Evolutionary conservation across 1,139 yeast genomes (phyloP).

Genomic region (Protomyces inouyei): DNA sequence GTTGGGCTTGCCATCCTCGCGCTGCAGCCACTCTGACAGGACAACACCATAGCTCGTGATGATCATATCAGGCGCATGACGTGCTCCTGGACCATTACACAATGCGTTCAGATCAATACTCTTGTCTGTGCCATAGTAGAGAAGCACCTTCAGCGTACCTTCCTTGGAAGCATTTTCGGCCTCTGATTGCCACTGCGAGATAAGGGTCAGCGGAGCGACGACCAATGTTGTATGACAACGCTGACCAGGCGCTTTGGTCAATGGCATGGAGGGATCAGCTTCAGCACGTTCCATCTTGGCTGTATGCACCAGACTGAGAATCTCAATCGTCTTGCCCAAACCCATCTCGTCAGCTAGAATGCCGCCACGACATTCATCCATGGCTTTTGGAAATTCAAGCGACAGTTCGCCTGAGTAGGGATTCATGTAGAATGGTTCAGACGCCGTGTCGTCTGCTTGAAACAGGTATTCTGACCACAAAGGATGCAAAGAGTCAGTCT

Average conservation of each 20-base stretch:
- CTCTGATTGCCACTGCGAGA: constrained; percentile 88
- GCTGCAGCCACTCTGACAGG: constrained; percentile 51
- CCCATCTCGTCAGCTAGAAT: constrained; percentile 98
- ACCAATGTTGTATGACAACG: constrained; percentile 66
- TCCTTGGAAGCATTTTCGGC: constrained; percentile 49
- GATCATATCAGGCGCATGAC: constrained; percentile 58
- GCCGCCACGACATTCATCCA: constrained; percentile 64
- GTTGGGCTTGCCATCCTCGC: constrained; percentile 26
- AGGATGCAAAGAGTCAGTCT: constrained; percentile 68
- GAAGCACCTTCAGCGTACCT: constrained; percentile 38
- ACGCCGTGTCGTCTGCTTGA: constrained; percentile 47
- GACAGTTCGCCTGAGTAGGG: constrained; percentile 79
- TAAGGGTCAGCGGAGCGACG: constrained; percentile 84
- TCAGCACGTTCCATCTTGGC: constrained; percentile 26
- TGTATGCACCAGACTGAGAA: constrained; percentile 61
- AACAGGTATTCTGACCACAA: constrained; percentile 76
- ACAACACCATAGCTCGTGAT: constrained; percentile 87
- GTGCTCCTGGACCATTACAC: constrained; percentile 42
- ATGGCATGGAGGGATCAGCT: constrained; percentile 5
- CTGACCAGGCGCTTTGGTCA: constrained; percentile 11
- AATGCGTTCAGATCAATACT: constrained; percentile 44
- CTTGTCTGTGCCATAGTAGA: constrained; percentile 68
- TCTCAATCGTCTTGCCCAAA: constrained; percentile 83
- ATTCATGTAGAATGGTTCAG: constrained; percentile 61
- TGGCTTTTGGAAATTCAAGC: constrained; percentile 52